Conservation (phyloP, 1,284 basidiomycete genomes). For the Takashimella koratensis region DNA sequence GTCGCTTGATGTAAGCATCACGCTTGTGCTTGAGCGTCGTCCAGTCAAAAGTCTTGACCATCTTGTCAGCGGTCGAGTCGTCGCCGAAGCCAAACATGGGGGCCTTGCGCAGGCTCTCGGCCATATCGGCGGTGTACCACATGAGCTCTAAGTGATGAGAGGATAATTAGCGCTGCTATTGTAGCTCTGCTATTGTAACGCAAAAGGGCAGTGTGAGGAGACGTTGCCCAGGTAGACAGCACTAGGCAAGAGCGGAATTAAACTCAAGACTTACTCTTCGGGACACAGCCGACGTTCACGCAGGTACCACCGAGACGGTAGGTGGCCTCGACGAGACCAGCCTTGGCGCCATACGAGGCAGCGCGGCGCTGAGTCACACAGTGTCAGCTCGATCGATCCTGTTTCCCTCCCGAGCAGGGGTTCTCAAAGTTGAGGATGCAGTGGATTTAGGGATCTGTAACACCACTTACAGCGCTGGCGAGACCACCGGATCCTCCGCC, state of each 20-base stretch:
- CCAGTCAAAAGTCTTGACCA: constrained; percentile 76
- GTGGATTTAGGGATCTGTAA: no score
- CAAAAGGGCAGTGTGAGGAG: no score
- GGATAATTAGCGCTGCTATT: constrained; percentile 1
- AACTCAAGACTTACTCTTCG: constrained; percentile 37
- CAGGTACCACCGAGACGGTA: constrained; percentile 88
- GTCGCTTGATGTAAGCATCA: constrained; percentile 85
- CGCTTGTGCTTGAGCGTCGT: constrained; percentile 84
- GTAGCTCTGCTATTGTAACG: no score
- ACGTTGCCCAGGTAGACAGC: no score
- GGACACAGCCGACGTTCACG: constrained; percentile 61
- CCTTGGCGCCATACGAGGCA: constrained; percentile 89
- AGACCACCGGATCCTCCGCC: constrained; percentile 50
- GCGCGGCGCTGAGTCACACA: constrained; percentile 67
- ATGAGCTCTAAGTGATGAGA: constrained; percentile 65
- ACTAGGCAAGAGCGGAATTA: no score
- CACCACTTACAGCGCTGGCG: constrained; percentile 42
- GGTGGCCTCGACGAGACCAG: constrained; percentile 79
- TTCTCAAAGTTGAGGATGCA: no score
- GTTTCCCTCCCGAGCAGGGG: not conserved
- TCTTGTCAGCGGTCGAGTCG: constrained; percentile 50
- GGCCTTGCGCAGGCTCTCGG: constrained; percentile 72
- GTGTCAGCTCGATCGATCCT: not conserved
- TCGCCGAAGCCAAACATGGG: constrained; percentile 73
- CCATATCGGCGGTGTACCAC: constrained; percentile 97